These are phyloP conservation scores for Poa annua DNA, from an alignment of 176 grass and related monocot species.

Conservation along the genomic window DNA sequence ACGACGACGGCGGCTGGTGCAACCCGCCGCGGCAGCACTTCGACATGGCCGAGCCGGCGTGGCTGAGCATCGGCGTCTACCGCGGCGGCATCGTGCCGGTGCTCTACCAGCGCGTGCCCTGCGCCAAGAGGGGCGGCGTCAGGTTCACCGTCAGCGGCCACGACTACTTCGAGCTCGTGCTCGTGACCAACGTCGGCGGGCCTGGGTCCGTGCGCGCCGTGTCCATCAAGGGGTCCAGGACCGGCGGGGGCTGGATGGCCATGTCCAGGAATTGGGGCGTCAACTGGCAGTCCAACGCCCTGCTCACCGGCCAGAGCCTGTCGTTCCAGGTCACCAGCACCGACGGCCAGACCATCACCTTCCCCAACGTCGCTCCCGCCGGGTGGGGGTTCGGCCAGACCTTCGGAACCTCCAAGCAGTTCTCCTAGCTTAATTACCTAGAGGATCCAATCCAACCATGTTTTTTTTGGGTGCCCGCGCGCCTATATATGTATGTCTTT, in stretches of 20 bases:
- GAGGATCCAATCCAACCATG: too few species aligned
- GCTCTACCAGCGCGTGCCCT: slow-evolving; percentile 60
- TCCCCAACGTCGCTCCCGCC: slow-evolving; percentile 57
- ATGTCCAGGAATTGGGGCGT: slow-evolving; percentile 95
- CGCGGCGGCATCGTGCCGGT: slow-evolving; percentile 78
- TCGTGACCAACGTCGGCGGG: slow-evolving; percentile 73
- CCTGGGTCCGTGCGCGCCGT: slow-evolving; percentile 49
- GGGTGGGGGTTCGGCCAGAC: slow-evolving; percentile 83
- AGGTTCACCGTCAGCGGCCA: slow-evolving; percentile 78
- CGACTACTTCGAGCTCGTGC: slow-evolving; percentile 92
- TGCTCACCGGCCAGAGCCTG: slow-evolving; percentile 67
- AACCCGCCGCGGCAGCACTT: slow-evolving; percentile 84
- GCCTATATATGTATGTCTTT: too few species aligned
- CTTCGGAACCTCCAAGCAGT: slow-evolving; percentile 53
- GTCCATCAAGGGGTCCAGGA: slow-evolving; percentile 70
- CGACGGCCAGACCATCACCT: slow-evolving; percentile 69
- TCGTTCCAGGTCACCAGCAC: slow-evolving; percentile 76
- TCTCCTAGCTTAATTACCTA: slow-evolving; percentile 13
- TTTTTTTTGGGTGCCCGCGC: too few species aligned
- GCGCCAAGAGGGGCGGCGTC: slow-evolving; percentile 78
- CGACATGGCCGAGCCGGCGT: slow-evolving; percentile 76
- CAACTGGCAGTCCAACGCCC: slow-evolving; percentile 88
- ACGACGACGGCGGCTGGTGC: slow-evolving; percentile 86
- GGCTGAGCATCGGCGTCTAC: slow-evolving; percentile 85
- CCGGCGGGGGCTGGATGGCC: slow-evolving; percentile 56